Base-by-base conservation (phyloP, 202 grass and related monocot genomes). In the Elaeis oleifera region DNA sequence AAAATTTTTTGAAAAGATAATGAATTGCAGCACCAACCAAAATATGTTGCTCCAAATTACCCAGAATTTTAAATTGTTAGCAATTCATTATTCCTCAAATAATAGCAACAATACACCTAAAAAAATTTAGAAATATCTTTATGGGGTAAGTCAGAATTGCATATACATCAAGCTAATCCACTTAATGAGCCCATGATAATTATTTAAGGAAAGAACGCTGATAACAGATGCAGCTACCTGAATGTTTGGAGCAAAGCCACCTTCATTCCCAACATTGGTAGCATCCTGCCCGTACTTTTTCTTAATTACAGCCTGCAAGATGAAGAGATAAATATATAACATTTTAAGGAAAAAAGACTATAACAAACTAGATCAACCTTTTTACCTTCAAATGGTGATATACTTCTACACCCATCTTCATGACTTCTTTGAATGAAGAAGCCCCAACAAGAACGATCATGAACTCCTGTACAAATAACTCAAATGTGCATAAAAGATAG, bases 221-320 rank as follows among this genome's bases (percentile, higher is more conserved):
- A 44, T 44, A 44, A 44, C 36, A 44, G 11, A 44, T 44, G 36
- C 9, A 9, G 57, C 60, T 59, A 95, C 90, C 90, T 96, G 91
- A 74, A 96, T 90, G 79, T 85, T 96, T 51, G 91, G 91, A 19
- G 91, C 91, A 76, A 96, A 96, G 56, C 91, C 91, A 68, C 91
- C 91, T 74, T 96, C 91, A 49, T 96, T 87, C 57, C 90, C 90
- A 54, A 96, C 90, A 71, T 96, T 96, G 26, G 87, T 96, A 57
- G 90, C 90, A 71, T 96, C 90, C 63, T 96, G 90, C 1, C 90
- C 90, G 57, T 96, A 96, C 76, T 96, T 96, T 63, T 90, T 96
- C 76, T 96, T 96, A 68, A 90, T 96, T 25, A 96, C 82, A 49
- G 72, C 71, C 90, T 96, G 63, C 9, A 75, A 49, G 44, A 25